Conservation (phyloP, 371 early-diverging fungal genomes). For the Coemansia sp. region DNA sequence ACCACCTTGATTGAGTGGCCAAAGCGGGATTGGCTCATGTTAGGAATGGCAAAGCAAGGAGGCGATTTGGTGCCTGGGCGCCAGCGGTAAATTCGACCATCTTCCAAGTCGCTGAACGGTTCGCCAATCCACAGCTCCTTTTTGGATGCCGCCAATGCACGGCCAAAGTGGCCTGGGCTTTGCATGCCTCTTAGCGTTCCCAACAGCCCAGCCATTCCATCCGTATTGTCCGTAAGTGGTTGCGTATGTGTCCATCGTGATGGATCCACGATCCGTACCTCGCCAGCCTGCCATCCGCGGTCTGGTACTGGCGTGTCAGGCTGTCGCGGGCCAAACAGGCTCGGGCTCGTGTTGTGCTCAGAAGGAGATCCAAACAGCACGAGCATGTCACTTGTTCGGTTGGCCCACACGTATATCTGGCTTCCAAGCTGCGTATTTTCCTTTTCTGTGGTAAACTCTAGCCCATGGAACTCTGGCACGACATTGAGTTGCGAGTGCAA, state of each 20-base stretch:
- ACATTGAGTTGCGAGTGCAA: not conserved
- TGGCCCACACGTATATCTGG: slow-evolving; percentile 35
- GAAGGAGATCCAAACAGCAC: slow-evolving; percentile 48
- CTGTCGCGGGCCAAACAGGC: slow-evolving; percentile 1
- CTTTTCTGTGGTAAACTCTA: slow-evolving; percentile 18
- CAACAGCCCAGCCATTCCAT: slow-evolving; percentile 25
- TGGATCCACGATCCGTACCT: slow-evolving; percentile 41
- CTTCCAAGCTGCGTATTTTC: slow-evolving; percentile 47
- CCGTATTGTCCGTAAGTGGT: not conserved
- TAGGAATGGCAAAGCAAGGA: slow-evolving; percentile 18
- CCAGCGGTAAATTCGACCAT: slow-evolving; percentile 41
- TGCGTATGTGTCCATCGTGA: slow-evolving; percentile 11
- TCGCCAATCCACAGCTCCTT: slow-evolving; percentile 50
- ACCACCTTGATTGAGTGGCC: slow-evolving; percentile 23
- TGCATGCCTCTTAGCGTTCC: slow-evolving; percentile 32
- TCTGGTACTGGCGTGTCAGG: slow-evolving; percentile 13
- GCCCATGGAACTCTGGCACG: slow-evolving; percentile 5
- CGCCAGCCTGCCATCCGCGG: slow-evolving; percentile 50
- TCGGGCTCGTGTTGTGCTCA: slow-evolving; percentile 19
- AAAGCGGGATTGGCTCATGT: slow-evolving; percentile 21
- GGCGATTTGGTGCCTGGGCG: slow-evolving; percentile 9
- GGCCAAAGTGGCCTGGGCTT: slow-evolving; percentile 49
- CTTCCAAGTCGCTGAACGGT: slow-evolving; percentile 38
- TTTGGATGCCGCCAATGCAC: slow-evolving; percentile 25
- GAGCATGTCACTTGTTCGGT: not conserved